A percentile compares a stretch with the other conserved stretches of the same genome.
Conservation (phyloP, 257 asterid species). For the Thymus mandschuricus region DNA sequence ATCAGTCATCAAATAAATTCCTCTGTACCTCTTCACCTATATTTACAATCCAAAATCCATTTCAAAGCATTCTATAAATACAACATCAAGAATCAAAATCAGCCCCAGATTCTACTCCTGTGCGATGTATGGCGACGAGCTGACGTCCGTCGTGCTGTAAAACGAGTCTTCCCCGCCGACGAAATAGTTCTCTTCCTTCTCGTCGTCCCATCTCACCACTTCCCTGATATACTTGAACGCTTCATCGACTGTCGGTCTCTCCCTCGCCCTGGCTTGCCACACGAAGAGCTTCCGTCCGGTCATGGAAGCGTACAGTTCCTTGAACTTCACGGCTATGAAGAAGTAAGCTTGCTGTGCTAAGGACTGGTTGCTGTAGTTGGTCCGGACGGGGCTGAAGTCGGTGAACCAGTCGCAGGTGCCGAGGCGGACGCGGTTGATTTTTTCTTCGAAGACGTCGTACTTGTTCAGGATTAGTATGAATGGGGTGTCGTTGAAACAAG, state of each 20-base stretch:
- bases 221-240: slow-evolving; percentile 78
- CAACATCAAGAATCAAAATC: background rate
- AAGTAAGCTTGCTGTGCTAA: slow-evolving; percentile 82
- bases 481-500: slow-evolving; percentile 80
- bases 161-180: slow-evolving; percentile 70
- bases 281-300: slow-evolving; percentile 75
- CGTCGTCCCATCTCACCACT: slow-evolving; percentile 89
- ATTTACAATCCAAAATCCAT: slow-evolving; percentile 41
- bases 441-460: slow-evolving; percentile 77
- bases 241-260: slow-evolving; percentile 65
- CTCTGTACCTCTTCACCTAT: background rate
- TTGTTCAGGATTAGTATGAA: slow-evolving; percentile 71
- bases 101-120: slow-evolving; percentile 39
- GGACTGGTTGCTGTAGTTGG: slow-evolving; percentile 67
- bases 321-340: slow-evolving; percentile 80
- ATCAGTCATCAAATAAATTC: background rate
- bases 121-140: slow-evolving; percentile 56
- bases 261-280: slow-evolving; percentile 84
- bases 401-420: slow-evolving; percentile 73
- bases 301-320: slow-evolving; percentile 69
- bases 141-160: slow-evolving; percentile 78
- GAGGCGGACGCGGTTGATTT: slow-evolving; percentile 54
- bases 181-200: slow-evolving; percentile 56
- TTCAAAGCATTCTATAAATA: slow-evolving; percentile 15
- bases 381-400: slow-evolving; percentile 64